Percentiles rank a stretch among this genome's conserved stretches.
These are phyloP conservation scores for Datura wrightii DNA, from an alignment of 257 asterid genomes.

Conservation along the genomic window DNA sequence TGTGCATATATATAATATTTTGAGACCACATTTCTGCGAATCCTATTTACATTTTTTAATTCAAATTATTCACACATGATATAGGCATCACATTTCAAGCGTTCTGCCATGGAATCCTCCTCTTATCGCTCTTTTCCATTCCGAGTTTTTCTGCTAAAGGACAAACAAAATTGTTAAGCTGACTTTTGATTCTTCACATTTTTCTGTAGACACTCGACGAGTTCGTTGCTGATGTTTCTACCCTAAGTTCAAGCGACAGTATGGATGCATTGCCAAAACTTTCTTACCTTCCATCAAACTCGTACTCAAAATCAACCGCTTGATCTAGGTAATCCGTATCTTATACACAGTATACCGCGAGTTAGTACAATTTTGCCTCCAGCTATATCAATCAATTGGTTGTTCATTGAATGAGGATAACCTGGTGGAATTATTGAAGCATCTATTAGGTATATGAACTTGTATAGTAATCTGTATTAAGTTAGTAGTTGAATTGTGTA, in stretches of 20 bases:
- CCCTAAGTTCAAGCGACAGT: neutral
- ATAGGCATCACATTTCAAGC: neutral
- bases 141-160: neutral
- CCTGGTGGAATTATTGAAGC: slow-evolving; percentile 7
- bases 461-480: neutral
- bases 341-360: neutral
- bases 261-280: slow-evolving; percentile 8
- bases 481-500: neutral
- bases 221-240: slow-evolving; percentile 28
- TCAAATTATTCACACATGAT: neutral
- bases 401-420: neutral
- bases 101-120: neutral
- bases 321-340: neutral
- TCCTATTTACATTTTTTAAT: neutral
- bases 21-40: neutral
- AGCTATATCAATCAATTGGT: neutral
- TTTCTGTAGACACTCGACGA: slow-evolving; percentile 33
- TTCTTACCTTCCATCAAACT: slow-evolving; percentile 19
- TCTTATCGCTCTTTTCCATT: neutral
- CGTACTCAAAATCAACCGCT: neutral
- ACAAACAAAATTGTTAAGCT: neutral
- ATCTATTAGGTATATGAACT: neutral
- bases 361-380: neutral
- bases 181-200: neutral
- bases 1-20: neutral